Base-by-base conservation (phyloP, 306 rosid species). In the Begonia masoniana region DNA sequence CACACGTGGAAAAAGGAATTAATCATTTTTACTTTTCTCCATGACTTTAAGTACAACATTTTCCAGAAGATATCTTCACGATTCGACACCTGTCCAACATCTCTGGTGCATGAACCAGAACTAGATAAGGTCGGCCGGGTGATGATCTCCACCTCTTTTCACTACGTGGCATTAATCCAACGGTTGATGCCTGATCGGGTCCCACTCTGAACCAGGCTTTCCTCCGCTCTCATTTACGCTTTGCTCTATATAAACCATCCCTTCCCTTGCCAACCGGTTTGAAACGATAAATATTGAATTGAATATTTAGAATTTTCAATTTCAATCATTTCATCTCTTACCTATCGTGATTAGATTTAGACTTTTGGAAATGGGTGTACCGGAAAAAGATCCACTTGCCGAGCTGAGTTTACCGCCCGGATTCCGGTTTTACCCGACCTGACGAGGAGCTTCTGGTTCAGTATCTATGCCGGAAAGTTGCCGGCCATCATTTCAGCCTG, bases 401-500 rank as follows among this genome's bases (percentile, higher is more conserved):
- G 93, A 82, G 58, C 77, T 87, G 47, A 83, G 82, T 50, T 76
- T 87, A 53, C 96, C 96, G 8, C 94, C 96, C n/a, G 96, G 96
- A 23, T 87, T 87, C 41, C 76, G 96, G 42, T 87, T 87, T 54
- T 87, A 26, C 45, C 94, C 96, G 1, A 87, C 94, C 0, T n/a
- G 96, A 87, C 15, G 96, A 87, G 53, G 96, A 87, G 73, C 94
- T 87, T 63, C 61, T 87, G 24, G 96, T 87, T 55, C 88, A 87
- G 52, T 87, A 87, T 46, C 74, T 87, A 0, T 83, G 94, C 59
- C 77, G 89, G 12, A 80, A 87, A 65, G 96, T 87, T 12, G 96
- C 96, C 3, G 96, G 96, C 1, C 76, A 83, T 10, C 86, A 87
- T 60, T 87, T 87, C 43, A 72, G 64, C 65, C 69, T 83, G 15